A percentile compares a stretch with the other conserved stretches of the same genome.
phyloP scores from a whole-genome alignment of 495 filamentous ascomycete species.

The Neurospora sp. region DNA sequence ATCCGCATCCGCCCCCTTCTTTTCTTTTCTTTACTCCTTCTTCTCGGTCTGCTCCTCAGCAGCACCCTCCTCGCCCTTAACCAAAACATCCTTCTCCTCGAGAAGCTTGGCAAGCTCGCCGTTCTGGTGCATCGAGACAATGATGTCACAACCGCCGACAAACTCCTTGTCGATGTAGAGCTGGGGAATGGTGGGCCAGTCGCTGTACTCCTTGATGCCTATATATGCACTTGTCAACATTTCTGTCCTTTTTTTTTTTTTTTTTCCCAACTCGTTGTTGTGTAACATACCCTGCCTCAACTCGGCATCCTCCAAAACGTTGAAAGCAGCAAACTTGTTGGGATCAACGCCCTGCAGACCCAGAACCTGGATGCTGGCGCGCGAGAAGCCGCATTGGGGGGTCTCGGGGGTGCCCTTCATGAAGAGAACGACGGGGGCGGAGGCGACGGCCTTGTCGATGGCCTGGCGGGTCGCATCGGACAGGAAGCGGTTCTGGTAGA shows the following conservation, averaged over 20 bases:
- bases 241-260: neutral
- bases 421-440: constrained; percentile 88
- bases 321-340: constrained; percentile 92
- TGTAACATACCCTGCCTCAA: constrained; percentile 62
- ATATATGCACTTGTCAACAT: constrained; percentile 2
- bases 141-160: constrained; percentile 91
- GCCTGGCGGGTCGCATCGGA: constrained; percentile 66
- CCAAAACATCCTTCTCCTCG: constrained; percentile 77
- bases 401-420: constrained; percentile 98
- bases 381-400: constrained; percentile 96
- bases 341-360: constrained; percentile 93
- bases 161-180: constrained; percentile 94
- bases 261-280: neutral
- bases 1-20: neutral
- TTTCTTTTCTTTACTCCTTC: constrained; percentile 9
- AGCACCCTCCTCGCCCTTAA: constrained; percentile 4
- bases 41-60: constrained; percentile 8
- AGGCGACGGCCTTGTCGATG: constrained; percentile 77
- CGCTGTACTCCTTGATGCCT: constrained; percentile 98
- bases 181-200: constrained; percentile 98
- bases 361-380: constrained; percentile 89
- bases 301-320: constrained; percentile 86
- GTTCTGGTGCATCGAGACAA: constrained; percentile 96
- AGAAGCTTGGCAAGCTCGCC: constrained; percentile 85
- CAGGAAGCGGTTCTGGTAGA: constrained; percentile 48